Evolutionary conservation across 352 stramenopile genomes (phyloP).

Genomic region (Phytophthora quininea): DNA sequence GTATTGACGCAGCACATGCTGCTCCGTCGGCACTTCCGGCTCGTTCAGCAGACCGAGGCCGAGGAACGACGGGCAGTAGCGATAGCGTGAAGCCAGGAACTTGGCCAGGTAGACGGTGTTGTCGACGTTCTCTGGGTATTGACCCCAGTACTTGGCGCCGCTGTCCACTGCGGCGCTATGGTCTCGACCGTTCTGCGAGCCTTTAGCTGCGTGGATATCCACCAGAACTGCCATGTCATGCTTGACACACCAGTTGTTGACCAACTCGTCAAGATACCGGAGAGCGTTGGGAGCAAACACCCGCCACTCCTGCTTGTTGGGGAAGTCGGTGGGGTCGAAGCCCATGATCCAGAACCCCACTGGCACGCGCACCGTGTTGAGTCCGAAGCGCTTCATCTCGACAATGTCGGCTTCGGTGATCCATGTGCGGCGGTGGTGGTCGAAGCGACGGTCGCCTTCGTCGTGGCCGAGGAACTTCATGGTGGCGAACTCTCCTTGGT

Average conservation of each 20-base stretch:
- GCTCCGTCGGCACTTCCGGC: slow-evolving; percentile 51
- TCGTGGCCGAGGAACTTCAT: slow-evolving; percentile 57
- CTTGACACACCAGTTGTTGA: slow-evolving; percentile 52
- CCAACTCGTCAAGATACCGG: slow-evolving; percentile 56
- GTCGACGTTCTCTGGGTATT: slow-evolving; percentile 70
- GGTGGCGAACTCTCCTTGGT: slow-evolving; percentile 71
- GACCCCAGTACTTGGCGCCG: slow-evolving; percentile 56
- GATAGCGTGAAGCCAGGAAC: slow-evolving; percentile 76
- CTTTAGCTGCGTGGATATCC: slow-evolving; percentile 84
- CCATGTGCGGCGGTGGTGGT: slow-evolving; percentile 68
- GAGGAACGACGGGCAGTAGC: slow-evolving; percentile 71
- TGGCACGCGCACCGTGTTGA: slow-evolving; percentile 86
- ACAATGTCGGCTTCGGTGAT: slow-evolving; percentile 79
- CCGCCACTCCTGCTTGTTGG: slow-evolving; percentile 48
- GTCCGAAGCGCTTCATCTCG: slow-evolving; percentile 62
- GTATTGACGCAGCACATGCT: slow-evolving; percentile 73
- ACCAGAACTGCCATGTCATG: slow-evolving; percentile 69
- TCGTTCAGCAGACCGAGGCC: slow-evolving; percentile 82
- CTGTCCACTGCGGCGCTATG: slow-evolving; percentile 66
- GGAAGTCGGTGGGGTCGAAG: slow-evolving; percentile 66
- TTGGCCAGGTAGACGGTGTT: slow-evolving; percentile 59
- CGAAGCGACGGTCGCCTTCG: slow-evolving; percentile 40
- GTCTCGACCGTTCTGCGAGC: slow-evolving; percentile 81
- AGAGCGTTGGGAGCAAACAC: slow-evolving; percentile 52
- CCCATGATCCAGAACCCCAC: slow-evolving; percentile 85